Conservation (phyloP, 257 asterid species). For the Thymus quinquecostatus region DNA sequence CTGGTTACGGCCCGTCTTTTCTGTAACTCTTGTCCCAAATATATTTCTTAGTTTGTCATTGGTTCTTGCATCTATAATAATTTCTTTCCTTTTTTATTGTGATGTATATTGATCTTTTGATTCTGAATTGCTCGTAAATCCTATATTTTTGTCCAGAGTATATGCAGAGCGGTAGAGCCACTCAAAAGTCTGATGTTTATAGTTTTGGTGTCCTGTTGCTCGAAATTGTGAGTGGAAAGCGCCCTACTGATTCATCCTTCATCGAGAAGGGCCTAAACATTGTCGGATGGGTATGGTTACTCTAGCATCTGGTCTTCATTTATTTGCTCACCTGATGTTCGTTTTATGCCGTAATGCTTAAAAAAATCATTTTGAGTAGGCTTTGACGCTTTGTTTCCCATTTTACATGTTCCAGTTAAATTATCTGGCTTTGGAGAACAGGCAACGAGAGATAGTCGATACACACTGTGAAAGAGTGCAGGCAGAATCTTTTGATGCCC, state of each 20-base stretch:
- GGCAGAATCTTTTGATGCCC: conserved; percentile 71
- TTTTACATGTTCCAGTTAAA: too few species aligned
- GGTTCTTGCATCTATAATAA: neutral
- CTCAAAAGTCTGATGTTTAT: conserved; percentile 85
- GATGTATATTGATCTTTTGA: neutral
- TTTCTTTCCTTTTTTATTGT: neutral
- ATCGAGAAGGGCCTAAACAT: conserved; percentile 41
- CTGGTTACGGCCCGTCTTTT: conserved; percentile 9
- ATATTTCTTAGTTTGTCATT: neutral
- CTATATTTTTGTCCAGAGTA: conserved; percentile 34
- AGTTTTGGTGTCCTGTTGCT: conserved; percentile 89
- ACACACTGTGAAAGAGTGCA: conserved; percentile 57
- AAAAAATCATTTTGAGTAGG: too few species aligned
- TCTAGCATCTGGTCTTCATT: too few species aligned
- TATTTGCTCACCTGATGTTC: too few species aligned
- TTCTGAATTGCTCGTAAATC: conserved; percentile 20
- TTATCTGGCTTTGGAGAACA: too few species aligned
- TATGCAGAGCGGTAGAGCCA: conserved; percentile 65
- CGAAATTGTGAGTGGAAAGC: conserved; percentile 65
- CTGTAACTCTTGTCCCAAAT: neutral
- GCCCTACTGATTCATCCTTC: conserved; percentile 41
- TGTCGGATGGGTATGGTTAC: conserved; percentile 35
- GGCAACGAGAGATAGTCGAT: too few species aligned
- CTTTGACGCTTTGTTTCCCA: too few species aligned
- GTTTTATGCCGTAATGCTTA: too few species aligned